Percentiles rank a stretch among this genome's conserved stretches.
Evolutionary conservation across 2,329 filamentous ascomycete species (phyloP).

Genomic region (Alternaria conjuncta): DNA sequence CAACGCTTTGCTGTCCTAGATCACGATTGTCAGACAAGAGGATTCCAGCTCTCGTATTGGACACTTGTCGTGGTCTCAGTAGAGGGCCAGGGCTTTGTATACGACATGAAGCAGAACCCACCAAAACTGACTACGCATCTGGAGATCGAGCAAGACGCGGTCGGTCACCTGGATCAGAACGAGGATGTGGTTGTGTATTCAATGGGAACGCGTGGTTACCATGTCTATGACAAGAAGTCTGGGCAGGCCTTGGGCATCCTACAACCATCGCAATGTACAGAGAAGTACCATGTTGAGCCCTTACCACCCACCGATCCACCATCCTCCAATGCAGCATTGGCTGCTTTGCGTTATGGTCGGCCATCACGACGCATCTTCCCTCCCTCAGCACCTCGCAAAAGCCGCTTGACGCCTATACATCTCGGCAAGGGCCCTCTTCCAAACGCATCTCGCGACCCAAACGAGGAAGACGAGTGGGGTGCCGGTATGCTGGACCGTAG

Average conservation of each 20-base stretch:
- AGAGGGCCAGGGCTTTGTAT: conserved; percentile 11
- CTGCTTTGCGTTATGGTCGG: background rate
- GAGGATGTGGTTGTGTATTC: conserved; percentile 10
- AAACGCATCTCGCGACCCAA: background rate
- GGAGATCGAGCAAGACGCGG: conserved; percentile 7
- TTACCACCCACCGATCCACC: background rate
- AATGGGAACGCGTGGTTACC: conserved; percentile 9
- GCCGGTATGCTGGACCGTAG: conserved; percentile 12
- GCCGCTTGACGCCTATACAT: conserved; percentile 1
- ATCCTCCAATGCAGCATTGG: background rate
- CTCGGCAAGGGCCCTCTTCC: conserved; percentile 1
- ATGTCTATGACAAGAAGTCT: conserved; percentile 10
- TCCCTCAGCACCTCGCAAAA: conserved; percentile 1
- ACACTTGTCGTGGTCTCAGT: conserved; percentile 7
- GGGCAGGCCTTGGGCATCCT: conserved; percentile 1
- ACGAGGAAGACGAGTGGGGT: conserved; percentile 10
- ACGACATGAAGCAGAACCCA: conserved; percentile 10
- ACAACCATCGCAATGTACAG: conserved; percentile 7
- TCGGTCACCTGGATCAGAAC: conserved; percentile 13
- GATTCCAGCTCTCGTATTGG: conserved; percentile 14
- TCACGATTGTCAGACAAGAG: conserved; percentile 9
- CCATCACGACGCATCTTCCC: conserved; percentile 1
- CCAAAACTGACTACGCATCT: conserved; percentile 6
- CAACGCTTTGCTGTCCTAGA: conserved; percentile 2
- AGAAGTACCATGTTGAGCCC: conserved; percentile 2